phyloP scores from a whole-genome alignment of 2,329 filamentous ascomycete species.

The Colletotrichum limetticola region DNA sequence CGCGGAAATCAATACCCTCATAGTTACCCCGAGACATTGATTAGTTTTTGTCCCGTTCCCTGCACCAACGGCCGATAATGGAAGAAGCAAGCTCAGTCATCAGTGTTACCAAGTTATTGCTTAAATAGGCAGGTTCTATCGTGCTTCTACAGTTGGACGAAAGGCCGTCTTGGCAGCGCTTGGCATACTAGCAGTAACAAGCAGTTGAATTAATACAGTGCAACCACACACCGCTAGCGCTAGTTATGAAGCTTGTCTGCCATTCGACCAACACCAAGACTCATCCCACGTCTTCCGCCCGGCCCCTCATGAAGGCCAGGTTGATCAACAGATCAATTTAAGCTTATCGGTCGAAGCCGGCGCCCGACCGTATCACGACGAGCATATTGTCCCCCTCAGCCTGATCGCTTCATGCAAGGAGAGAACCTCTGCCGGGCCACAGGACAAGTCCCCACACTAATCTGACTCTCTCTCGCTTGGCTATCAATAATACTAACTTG shows the following conservation, averaged over 20 bases:
- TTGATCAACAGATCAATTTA: background rate
- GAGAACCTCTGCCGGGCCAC: background rate
- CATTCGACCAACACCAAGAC: slow-evolving; percentile 17
- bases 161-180: slow-evolving; percentile 21
- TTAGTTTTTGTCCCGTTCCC: background rate
- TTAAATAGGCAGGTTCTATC: slow-evolving; percentile 20
- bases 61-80: background rate
- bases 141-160: slow-evolving; percentile 18
- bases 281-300: slow-evolving; percentile 6
- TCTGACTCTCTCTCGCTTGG: background rate
- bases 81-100: background rate
- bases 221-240: slow-evolving; percentile 13
- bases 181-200: slow-evolving; percentile 11
- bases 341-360: background rate
- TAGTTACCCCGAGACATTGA: background rate
- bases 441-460: background rate
- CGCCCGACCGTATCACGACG: background rate
- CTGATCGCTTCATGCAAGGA: background rate
- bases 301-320: background rate
- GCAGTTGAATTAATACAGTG: background rate
- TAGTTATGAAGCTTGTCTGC: slow-evolving; percentile 4
- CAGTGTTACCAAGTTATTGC: background rate
- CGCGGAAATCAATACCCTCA: background rate
- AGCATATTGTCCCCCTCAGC: background rate
- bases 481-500: background rate